A percentile compares a stretch with the other conserved stretches of the same genome.
Conservation (phyloP, 192 early-diverging fungal species). For the Gamsiella multidivaricata region DNA sequence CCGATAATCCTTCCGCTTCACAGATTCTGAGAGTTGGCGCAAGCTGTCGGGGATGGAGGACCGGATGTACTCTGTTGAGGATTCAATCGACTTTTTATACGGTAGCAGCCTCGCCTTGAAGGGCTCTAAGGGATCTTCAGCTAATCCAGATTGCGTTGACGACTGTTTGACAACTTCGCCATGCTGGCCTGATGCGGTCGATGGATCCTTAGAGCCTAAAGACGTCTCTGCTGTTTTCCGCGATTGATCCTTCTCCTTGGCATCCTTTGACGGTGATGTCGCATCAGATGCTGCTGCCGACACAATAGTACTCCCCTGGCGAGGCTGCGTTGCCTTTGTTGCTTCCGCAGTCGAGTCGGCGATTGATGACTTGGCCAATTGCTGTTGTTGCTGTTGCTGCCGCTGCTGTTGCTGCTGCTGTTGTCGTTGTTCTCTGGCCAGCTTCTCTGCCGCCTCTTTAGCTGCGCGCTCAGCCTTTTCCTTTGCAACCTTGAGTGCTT, state of each 20-base stretch:
- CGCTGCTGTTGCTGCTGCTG: not conserved
- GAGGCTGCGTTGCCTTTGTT: not conserved
- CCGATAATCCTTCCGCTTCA: conserved; percentile 46
- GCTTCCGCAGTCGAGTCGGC: not conserved
- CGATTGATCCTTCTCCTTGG: not conserved
- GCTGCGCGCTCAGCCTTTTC: conserved; percentile 26
- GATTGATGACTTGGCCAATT: too few species aligned
- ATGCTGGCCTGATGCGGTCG: not conserved
- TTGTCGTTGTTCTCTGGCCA: not conserved
- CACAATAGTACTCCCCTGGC: not conserved
- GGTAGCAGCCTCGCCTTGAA: conserved; percentile 32
- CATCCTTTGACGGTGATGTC: not conserved
- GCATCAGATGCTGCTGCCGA: not conserved
- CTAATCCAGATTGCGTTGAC: not conserved
- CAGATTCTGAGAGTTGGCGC: conserved; percentile 40
- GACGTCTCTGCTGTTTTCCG: not conserved
- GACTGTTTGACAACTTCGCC: not conserved
- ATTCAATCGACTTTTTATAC: conserved; percentile 28
- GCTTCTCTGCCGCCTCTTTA: conserved; percentile 5
- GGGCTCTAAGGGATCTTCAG: conserved; percentile 20
- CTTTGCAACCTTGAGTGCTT: conserved; percentile 11
- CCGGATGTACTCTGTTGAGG: conserved; percentile 41
- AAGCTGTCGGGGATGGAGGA: conserved; percentile 25
- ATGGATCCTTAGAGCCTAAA: not conserved
- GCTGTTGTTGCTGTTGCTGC: too few species aligned